Evolutionary conservation across 257 asterid species (phyloP), one percentile per base, ranked within the genome.

Genomic region (Ophiorrhiza pumila): DNA sequence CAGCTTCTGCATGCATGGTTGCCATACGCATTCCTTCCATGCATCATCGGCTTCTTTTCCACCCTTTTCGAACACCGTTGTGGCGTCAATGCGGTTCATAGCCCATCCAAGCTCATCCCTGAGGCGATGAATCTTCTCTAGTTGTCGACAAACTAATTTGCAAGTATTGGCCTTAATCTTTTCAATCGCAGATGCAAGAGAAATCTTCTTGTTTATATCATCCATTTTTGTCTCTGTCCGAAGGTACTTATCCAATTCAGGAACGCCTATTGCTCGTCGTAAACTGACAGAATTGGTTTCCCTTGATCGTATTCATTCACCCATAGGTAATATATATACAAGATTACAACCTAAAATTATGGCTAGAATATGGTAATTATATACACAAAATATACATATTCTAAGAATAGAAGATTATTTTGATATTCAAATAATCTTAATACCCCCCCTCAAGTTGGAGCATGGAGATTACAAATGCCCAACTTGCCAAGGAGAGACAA

Each of bases 91-190:
- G 15, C 37, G 72, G 41, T 60, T 55, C 20, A 80, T 53, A 5
- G 57, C 42, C 84, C 84, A 80, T 23, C 32, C 23, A 17, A 49
- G 49, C 53, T 71, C 43, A 31, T 55, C 55, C 45, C 32, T 61
- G 23, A 80, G 64, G 20, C 74, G 37, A 0, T 5, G 58, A 34
- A 80, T 80, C 43, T 80, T 80, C 35, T 66, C 69, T 23, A 58
- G 59, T 42, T 80, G 84, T 39, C 72, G 34, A n/a, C 64, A 39
- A 1, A 50, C 57, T 49, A 80, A 55, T n/a, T 55, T 45, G 57
- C 72, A 61, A 2, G 81, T 72, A 20, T 76, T 80, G 1, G 18
- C 37, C 75, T 80, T 80, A 18, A 80, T 76, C 58, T 80, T 61
- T 12, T 55, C 61, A 61, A 72, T 73, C 1, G 81, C 81, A 0